Conservation (phyloP, 2,329 filamentous ascomycete species). For the Sclerotiophoma versabilis region DNA sequence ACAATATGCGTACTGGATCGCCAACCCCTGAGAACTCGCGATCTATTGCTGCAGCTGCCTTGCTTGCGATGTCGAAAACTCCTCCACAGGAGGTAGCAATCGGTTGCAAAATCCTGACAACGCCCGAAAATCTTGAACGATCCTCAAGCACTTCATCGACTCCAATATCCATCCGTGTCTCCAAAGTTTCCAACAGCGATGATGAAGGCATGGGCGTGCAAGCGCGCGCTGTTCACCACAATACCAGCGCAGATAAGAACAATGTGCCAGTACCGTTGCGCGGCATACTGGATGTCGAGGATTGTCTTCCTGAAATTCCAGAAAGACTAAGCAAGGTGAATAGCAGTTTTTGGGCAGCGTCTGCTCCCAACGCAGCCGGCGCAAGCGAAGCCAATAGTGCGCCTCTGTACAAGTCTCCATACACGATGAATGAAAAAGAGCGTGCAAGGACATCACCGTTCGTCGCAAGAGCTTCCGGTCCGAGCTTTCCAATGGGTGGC, state of each 20-base stretch:
- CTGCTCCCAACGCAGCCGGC: background rate
- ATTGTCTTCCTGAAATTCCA: no score
- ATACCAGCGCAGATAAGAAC: background rate
- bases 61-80: constrained; percentile 1
- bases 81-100: background rate
- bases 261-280: background rate
- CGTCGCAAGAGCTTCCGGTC: background rate
- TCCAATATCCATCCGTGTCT: background rate
- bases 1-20: background rate
- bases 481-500: background rate
- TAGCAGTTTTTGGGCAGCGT: background rate
- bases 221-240: background rate
- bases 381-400: background rate
- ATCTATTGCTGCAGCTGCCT: background rate
- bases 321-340: background rate
- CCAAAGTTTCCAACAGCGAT: constrained; percentile 8
- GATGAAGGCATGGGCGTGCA: background rate
- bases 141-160: background rate
- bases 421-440: background rate
- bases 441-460: background rate
- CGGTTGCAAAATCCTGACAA: no score
- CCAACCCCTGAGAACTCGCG: background rate
- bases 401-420: background rate
- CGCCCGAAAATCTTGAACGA: background rate
- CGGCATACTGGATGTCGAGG: no score